Percentiles rank a stretch among this genome's conserved stretches.
Conservation (phyloP, 2,329 filamentous ascomycete genomes). For the Helminthosporium solani region DNA sequence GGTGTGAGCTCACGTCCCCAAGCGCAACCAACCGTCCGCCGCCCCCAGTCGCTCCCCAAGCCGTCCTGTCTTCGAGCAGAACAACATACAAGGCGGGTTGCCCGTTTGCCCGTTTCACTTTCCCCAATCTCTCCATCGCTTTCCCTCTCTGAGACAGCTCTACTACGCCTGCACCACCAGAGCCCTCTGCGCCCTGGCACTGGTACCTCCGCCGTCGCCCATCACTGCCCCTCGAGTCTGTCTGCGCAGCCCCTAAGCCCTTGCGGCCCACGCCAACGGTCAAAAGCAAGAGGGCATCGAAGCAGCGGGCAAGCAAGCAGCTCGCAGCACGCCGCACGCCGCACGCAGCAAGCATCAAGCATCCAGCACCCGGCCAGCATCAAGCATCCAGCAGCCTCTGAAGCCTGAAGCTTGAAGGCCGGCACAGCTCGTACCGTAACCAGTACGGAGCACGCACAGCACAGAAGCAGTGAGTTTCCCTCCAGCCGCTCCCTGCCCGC, state of each 20-base stretch:
- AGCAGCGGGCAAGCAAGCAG: too few relatives aligned
- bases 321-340: too few relatives aligned
- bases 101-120: slow-evolving; percentile 42
- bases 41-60: slow-evolving; percentile 21
- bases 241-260: not conserved
- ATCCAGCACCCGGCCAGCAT: slow-evolving; percentile 1
- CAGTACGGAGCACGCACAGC: too few relatives aligned
- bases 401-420: too few relatives aligned
- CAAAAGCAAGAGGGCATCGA: too few relatives aligned
- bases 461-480: too few relatives aligned
- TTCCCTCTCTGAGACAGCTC: slow-evolving; percentile 45
- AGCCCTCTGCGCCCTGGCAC: too few relatives aligned
- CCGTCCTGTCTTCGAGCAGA: slow-evolving; percentile 23
- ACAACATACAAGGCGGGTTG: slow-evolving; percentile 38
- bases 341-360: not conserved
- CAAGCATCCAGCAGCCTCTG: not conserved
- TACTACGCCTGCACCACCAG: slow-evolving; percentile 31
- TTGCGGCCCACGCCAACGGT: too few relatives aligned
- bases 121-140: slow-evolving; percentile 43
- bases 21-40: slow-evolving; percentile 30
- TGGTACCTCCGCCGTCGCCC: too few relatives aligned
- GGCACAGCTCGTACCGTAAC: too few relatives aligned
- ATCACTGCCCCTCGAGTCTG: not conserved
- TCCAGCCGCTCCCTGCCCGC: slow-evolving; percentile 22
- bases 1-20: slow-evolving; percentile 21